A percentile compares a stretch with the other conserved stretches of the same genome.
Evolutionary conservation across 495 filamentous ascomycete genomes (phyloP).

Genomic region (Apodospora peruviana): DNA sequence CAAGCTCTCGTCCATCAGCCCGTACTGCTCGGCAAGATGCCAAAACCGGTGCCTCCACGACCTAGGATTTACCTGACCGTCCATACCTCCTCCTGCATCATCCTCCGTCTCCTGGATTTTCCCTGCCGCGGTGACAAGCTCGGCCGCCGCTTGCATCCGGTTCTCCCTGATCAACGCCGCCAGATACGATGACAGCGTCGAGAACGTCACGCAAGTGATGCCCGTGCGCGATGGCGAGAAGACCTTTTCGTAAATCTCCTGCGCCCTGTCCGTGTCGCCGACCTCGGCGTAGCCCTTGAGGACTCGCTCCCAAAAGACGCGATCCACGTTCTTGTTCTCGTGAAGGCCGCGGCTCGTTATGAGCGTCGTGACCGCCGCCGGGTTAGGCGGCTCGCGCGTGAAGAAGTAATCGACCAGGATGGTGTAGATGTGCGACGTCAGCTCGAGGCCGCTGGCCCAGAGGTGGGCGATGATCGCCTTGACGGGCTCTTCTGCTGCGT

Average conservation of each 20-base stretch:
- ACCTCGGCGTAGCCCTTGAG: constrained; percentile 54
- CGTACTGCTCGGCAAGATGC: constrained; percentile 27
- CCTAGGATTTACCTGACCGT: constrained; percentile 11
- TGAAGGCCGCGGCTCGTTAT: constrained; percentile 40
- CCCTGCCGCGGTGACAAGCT: constrained; percentile 22
- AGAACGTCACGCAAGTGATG: constrained; percentile 42
- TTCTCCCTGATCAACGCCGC: constrained; percentile 39
- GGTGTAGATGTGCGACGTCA: constrained; percentile 60
- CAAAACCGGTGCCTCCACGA: constrained; percentile 42
- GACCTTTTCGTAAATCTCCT: constrained; percentile 44
- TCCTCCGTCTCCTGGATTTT: constrained; percentile 23
- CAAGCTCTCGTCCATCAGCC: constrained; percentile 23
- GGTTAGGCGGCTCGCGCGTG: constrained; percentile 46
- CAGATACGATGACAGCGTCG: constrained; percentile 40
- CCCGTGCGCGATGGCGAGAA: constrained; percentile 30
- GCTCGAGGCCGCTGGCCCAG: constrained; percentile 39
- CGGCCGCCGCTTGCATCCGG: constrained; percentile 25
- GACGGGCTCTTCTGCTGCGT: constrained; percentile 41
- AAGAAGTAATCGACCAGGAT: constrained; percentile 67
- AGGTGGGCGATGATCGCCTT: constrained; percentile 58
- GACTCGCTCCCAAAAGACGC: constrained; percentile 61
- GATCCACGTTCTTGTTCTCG: constrained; percentile 40
- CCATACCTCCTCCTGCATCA: constrained; percentile 7
- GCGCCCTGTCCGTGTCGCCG: constrained; percentile 45
- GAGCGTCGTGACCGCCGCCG: constrained; percentile 50